phyloP scores from a whole-genome alignment of 2,329 filamentous ascomycete genomes.

The Claviceps pazoutovae region DNA sequence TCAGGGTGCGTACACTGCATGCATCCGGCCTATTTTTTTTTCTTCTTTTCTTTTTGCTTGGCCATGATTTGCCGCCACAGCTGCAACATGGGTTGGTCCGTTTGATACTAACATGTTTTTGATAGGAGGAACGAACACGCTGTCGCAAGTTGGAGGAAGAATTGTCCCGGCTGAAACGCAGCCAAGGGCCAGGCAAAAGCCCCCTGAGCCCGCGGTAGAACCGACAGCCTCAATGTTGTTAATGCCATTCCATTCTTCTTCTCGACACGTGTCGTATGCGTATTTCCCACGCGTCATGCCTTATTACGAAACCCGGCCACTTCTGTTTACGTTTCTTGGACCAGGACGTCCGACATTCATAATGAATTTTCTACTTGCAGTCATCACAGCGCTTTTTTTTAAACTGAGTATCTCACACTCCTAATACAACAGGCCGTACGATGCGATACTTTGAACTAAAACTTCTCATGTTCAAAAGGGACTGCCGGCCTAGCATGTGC shows the following conservation, averaged over 20 bases:
- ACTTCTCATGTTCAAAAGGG: too few relatives aligned
- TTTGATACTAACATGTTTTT: background rate
- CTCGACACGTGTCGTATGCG: background rate
- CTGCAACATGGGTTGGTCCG: background rate
- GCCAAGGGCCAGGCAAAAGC: conserved; percentile 28
- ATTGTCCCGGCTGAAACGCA: conserved; percentile 28
- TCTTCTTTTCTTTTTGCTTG: too few relatives aligned
- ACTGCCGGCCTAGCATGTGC: too few relatives aligned
- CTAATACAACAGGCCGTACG: too few relatives aligned
- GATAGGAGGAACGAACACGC: conserved; percentile 35
- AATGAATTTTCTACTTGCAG: too few relatives aligned
- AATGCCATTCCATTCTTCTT: background rate
- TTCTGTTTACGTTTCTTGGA: background rate
- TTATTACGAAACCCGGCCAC: background rate
- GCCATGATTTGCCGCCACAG: background rate
- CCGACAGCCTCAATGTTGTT: background rate
- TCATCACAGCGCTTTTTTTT: too few relatives aligned
- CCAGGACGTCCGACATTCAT: too few relatives aligned
- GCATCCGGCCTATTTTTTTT: background rate
- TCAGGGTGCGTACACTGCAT: conserved; percentile 26
- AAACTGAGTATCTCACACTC: too few relatives aligned
- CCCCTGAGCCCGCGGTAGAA: conserved; percentile 25
- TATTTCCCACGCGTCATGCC: background rate
- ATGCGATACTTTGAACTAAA: too few relatives aligned
- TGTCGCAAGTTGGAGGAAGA: conserved; percentile 38